Evolutionary conservation across 164 flowering plant species (phyloP).

Genomic region (Magnolia sinica): DNA sequence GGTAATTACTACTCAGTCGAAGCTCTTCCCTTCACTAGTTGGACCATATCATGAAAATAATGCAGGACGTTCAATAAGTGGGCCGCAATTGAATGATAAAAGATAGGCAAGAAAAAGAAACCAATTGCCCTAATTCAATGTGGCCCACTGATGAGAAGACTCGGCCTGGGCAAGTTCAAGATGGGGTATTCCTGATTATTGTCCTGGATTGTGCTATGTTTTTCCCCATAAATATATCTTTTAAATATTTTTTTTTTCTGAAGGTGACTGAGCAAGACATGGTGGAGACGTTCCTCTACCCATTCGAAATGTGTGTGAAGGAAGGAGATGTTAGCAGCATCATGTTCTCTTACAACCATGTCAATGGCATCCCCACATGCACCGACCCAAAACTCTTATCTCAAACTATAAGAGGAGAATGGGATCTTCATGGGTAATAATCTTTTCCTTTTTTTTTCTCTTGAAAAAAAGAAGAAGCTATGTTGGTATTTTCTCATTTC

Average conservation of each 20-base stretch:
- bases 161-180: too few species aligned
- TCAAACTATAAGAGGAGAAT: conserved; percentile 42
- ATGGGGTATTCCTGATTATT: too few species aligned
- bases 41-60: too few species aligned
- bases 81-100: too few species aligned
- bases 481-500: neutral
- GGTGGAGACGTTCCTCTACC: conserved; percentile 21
- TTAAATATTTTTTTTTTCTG: too few species aligned
- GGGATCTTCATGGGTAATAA: conserved; percentile 59
- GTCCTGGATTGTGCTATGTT: too few species aligned
- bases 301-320: conserved; percentile 58
- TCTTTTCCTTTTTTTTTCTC: neutral
- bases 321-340: conserved; percentile 64
- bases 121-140: too few species aligned
- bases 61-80: too few species aligned
- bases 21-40: neutral
- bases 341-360: conserved; percentile 72
- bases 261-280: conserved; percentile 8
- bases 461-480: neutral
- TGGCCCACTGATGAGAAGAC: too few species aligned
- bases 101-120: too few species aligned
- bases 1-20: conserved; percentile 27
- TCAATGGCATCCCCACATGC: conserved; percentile 70
- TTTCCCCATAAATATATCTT: neutral
- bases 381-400: conserved; percentile 56